These are phyloP conservation scores for Pelargonium cotyledonis DNA, from an alignment of 441 rosid genomes.

Conservation along the genomic window DNA sequence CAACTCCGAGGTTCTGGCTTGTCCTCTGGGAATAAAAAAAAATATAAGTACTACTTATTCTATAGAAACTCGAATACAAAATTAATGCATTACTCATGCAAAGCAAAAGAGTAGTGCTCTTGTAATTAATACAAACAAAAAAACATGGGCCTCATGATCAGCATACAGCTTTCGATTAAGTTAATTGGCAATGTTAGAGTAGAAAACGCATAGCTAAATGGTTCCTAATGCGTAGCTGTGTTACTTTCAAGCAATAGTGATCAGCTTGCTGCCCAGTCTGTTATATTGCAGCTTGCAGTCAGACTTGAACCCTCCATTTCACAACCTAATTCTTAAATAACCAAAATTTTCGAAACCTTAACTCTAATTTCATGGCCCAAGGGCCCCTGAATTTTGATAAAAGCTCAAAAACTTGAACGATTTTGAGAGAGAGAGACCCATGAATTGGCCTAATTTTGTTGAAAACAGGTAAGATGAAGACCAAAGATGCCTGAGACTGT, in stretches of 20 bases:
- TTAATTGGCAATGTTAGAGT: background rate
- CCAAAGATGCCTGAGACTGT: background rate
- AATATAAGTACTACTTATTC: background rate
- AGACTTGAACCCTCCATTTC: background rate
- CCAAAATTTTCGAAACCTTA: background rate
- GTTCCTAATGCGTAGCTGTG: background rate
- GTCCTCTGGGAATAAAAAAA: constrained; percentile 41
- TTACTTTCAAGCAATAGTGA: background rate
- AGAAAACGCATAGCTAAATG: background rate
- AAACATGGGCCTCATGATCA: background rate
- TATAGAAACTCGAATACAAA: background rate
- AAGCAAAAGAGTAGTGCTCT: background rate
- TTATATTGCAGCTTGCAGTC: background rate
- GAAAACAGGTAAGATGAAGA: background rate
- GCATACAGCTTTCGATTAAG: background rate
- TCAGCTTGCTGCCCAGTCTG: background rate
- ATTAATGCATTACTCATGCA: background rate
- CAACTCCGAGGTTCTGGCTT: constrained; percentile 84
- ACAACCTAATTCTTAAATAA: background rate
- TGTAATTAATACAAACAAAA: background rate
- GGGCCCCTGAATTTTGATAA: background rate
- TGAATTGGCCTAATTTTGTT: background rate
- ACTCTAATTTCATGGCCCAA: background rate
- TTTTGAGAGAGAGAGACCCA: background rate
- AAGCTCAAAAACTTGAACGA: background rate